Evolutionary conservation across 306 rosid species (phyloP).

Genomic region (Lathyrus oleraceus): DNA sequence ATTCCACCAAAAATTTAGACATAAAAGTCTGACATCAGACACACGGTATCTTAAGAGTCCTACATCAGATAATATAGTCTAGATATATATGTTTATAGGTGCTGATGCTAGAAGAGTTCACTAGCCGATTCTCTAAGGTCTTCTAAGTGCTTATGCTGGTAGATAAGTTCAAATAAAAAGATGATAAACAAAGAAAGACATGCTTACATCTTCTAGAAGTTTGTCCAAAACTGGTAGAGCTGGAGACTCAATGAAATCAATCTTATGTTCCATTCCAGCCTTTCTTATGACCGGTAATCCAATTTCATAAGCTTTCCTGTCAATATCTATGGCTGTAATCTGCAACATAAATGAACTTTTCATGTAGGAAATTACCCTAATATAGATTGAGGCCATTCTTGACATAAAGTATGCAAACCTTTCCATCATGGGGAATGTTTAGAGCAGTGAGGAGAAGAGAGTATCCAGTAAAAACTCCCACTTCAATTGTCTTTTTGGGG

Average conservation of each 20-base stretch:
- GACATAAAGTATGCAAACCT: constrained; percentile 32
- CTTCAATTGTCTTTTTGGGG: constrained; percentile 61
- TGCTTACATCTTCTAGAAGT: constrained; percentile 50
- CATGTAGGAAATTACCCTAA: background rate
- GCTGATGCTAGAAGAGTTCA: too few species aligned
- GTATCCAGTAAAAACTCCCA: constrained; percentile 65
- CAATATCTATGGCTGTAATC: constrained; percentile 59
- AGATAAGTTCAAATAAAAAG: background rate
- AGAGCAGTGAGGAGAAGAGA: constrained; percentile 73
- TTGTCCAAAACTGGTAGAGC: constrained; percentile 58
- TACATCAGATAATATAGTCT: too few species aligned
- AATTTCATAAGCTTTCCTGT: constrained; percentile 50
- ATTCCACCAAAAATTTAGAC: background rate
- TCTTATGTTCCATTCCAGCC: constrained; percentile 71
- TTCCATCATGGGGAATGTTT: constrained; percentile 53
- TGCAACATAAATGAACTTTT: constrained; percentile 23
- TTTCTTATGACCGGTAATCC: constrained; percentile 60
- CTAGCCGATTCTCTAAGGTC: background rate
- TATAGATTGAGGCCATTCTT: background rate
- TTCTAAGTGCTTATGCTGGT: background rate
- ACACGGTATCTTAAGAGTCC: too few species aligned
- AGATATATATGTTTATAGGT: too few species aligned
- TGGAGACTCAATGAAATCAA: constrained; percentile 52
- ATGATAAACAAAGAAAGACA: background rate
- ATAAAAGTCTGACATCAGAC: too few species aligned